These are phyloP conservation scores for Pyrenophora graminea DNA, from an alignment of 2,329 filamentous ascomycete species.

Conservation along the genomic window DNA sequence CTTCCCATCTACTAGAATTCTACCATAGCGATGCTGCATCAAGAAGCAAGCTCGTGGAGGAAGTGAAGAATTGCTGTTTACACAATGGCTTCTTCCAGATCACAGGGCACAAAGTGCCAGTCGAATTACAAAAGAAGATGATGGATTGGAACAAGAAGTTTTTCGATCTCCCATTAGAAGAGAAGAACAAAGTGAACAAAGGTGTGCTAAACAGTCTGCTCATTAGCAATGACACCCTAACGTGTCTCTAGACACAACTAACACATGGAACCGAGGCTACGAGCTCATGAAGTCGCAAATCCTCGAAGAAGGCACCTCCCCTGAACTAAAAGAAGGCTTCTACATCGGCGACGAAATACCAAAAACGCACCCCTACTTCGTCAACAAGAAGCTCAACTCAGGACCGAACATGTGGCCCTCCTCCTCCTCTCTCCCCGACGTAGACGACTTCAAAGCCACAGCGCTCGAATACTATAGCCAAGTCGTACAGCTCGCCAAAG, in stretches of 20 bases:
- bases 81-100: conserved; percentile 55
- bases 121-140: conserved; percentile 45
- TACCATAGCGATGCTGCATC: conserved; percentile 28
- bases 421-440: conserved; percentile 14
- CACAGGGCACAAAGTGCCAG: conserved; percentile 48
- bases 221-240: not conserved
- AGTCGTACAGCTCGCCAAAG: conserved; percentile 47
- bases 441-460: conserved; percentile 44
- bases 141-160: conserved; percentile 49
- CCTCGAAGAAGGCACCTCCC: conserved; percentile 48
- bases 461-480: conserved; percentile 49
- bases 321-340: conserved; percentile 51
- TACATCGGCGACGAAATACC: conserved; percentile 52
- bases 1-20: conserved; percentile 21
- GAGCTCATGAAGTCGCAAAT: conserved; percentile 51
- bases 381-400: conserved; percentile 46
- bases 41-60: conserved; percentile 33
- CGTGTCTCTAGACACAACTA: conserved; percentile 34
- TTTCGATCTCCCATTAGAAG: conserved; percentile 48
- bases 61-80: conserved; percentile 38
- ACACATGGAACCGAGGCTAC: conserved; percentile 51
- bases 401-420: conserved; percentile 51
- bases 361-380: conserved; percentile 45
- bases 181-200: conserved; percentile 50
- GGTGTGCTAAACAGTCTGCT: conserved; percentile 8